Percentiles rank a stretch among this genome's conserved stretches.
Evolutionary conservation across 2,329 filamentous ascomycete genomes (phyloP).

Genomic region (Fusarium heterosporum): DNA sequence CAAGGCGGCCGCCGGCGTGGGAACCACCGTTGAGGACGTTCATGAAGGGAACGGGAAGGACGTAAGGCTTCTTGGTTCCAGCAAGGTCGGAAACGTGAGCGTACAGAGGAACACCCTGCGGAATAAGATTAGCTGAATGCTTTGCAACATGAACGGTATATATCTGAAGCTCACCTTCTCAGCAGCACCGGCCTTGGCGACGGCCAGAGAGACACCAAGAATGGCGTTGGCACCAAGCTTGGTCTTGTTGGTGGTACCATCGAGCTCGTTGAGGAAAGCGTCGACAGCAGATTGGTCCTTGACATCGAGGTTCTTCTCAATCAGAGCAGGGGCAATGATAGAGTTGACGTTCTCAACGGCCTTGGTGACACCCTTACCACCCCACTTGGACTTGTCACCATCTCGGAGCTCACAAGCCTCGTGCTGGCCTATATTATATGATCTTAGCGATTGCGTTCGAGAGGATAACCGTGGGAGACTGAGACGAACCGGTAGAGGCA

Average conservation of each 20-base stretch:
- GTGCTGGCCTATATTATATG: constrained; percentile 75
- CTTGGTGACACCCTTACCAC: constrained; percentile 87
- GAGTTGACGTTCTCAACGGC: constrained; percentile 89
- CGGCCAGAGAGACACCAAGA: constrained; percentile 83
- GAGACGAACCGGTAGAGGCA: constrained; percentile 84
- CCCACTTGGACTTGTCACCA: constrained; percentile 88
- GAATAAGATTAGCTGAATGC: constrained; percentile 27
- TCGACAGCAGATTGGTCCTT: constrained; percentile 89
- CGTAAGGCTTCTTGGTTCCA: constrained; percentile 91
- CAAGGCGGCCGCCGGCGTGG: constrained; percentile 95
- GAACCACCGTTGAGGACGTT: constrained; percentile 94
- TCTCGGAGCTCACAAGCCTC: constrained; percentile 93
- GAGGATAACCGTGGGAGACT: constrained; percentile 40
- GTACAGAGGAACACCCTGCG: constrained; percentile 81
- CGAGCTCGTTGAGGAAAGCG: constrained; percentile 85
- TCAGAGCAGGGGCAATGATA: constrained; percentile 81
- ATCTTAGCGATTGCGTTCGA: constrained; percentile 45
- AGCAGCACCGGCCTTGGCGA: constrained; percentile 89
- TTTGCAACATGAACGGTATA: constrained; percentile 2
- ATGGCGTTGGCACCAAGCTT: constrained; percentile 91
- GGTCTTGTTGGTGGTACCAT: constrained; percentile 87
- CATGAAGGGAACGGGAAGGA: constrained; percentile 92
- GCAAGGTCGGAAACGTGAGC: constrained; percentile 88
- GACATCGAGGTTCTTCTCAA: constrained; percentile 85
- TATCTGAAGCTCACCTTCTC: constrained; percentile 71